Base-by-base conservation (phyloP, 2,329 filamentous ascomycete species). In the Cladosporium sp. region DNA sequence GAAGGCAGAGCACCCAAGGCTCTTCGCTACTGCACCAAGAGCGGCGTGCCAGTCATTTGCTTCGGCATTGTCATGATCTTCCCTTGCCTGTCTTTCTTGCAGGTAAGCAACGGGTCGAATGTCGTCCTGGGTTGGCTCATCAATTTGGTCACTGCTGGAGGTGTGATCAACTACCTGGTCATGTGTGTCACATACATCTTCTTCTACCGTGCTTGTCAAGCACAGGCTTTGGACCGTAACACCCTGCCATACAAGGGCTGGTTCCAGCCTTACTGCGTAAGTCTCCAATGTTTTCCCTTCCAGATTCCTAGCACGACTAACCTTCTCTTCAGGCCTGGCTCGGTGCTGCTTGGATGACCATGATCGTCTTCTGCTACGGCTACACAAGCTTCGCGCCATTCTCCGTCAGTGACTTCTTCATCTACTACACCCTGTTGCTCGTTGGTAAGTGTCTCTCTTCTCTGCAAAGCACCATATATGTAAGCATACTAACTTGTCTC, bases 101-200 rank as follows among this genome's bases (percentile, higher is more conserved):
- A 64, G 7, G 68, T 74, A 32, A 64, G 61, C 17, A 67, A 60
- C 47, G 58, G 65, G 36, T 68, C 72, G 3, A 58, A 65, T 2
- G 60, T 64, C 28, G 71, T 67, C 9, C 61, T 74, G 8, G 67
- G 58, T 28, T 74, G 71, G 70, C 66, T 86, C 50, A 74, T 80
- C 61, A 80, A 77, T 60, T 73, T 86, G 8, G 79, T 83, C 67
- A 84, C 81, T 7, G 82, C 79, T 5, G 81, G 78, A 25, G 78
- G 79, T 59, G 77, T 84, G 63, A 85, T 87, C 68, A 82, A 85
- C 72, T 87, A 84, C 70, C 77, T 87, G 60, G 76, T 82, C 68
- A 84, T 85, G 74, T 74, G 74, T 45, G 68, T 80, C 22, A 85
- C 82, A 13, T 85, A 83, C 70, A 74, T 84, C 59, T 78, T 73